phyloP scores from a whole-genome alignment of 202 grass and related monocot genomes.

The Panicum hallii region DNA sequence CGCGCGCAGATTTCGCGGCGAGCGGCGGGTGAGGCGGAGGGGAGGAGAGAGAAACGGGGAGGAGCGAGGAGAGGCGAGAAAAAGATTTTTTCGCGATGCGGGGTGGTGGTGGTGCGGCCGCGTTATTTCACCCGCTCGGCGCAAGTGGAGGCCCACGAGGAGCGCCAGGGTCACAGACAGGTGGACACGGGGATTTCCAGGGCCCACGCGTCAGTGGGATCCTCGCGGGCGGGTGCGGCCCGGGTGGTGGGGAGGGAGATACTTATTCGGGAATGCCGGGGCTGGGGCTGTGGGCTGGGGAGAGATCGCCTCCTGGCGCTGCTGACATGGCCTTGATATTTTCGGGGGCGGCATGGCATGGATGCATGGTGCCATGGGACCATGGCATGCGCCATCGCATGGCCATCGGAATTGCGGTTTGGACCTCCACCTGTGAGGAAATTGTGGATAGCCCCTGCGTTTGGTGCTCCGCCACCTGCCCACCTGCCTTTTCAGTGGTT shows the following conservation, averaged over 20 bases:
- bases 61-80: constrained; percentile 51
- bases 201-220: constrained; percentile 8
- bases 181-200: rapidly evolving
- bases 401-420: not conserved
- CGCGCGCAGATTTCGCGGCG: not conserved
- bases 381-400: constrained; percentile 36
- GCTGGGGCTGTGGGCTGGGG: constrained; percentile 38
- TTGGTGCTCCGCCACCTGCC: not conserved
- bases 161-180: not conserved
- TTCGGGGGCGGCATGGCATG: constrained; percentile 60
- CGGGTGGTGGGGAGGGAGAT: constrained; percentile 48
- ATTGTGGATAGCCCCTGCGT: not conserved
- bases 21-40: not conserved
- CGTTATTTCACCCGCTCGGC: constrained; percentile 27
- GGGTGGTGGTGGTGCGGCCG: constrained; percentile 48
- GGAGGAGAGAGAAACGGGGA: constrained; percentile 45
- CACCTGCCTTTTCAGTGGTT: not conserved
- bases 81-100: constrained; percentile 72
- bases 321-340: constrained; percentile 99
- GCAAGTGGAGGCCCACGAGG: constrained; percentile 15
- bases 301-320: constrained; percentile 52
- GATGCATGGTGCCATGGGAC: constrained; percentile 16
- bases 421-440: not conserved
- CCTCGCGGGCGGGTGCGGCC: not conserved
- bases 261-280: constrained; percentile 49